Evolutionary conservation across 139 green algal species (phyloP).

Genomic region (Prasinococcaceae sp.): DNA sequence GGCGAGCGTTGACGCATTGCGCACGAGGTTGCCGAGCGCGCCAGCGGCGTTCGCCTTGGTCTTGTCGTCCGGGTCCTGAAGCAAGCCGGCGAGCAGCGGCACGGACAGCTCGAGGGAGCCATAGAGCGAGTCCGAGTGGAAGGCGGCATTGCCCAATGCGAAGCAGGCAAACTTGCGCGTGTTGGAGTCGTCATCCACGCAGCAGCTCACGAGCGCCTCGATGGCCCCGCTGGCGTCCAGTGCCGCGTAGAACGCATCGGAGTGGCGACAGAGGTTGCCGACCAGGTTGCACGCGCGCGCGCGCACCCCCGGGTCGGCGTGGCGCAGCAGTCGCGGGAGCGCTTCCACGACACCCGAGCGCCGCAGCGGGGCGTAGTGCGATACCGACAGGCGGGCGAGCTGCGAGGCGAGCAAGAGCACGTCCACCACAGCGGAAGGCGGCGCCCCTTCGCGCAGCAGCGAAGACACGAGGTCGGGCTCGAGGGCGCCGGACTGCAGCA

Average conservation of each 20-base stretch:
- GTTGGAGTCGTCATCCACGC: conserved; percentile 53
- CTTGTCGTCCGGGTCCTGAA: conserved; percentile 57
- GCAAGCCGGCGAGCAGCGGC: conserved; percentile 51
- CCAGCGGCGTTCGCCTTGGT: conserved; percentile 84
- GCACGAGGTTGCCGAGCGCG: conserved; percentile 85
- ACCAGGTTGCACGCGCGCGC: conserved; percentile 71
- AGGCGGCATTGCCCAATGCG: conserved; percentile 68
- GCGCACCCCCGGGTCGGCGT: conserved; percentile 55
- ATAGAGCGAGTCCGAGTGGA: conserved; percentile 79
- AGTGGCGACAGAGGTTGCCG: conserved; percentile 89
- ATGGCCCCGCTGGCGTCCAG: conserved; percentile 33
- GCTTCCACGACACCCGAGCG: conserved; percentile 30
- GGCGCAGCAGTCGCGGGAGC: conserved; percentile 34
- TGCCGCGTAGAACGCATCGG: conserved; percentile 62
- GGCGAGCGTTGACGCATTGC: conserved; percentile 62
- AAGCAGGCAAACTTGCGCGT: conserved; percentile 97
- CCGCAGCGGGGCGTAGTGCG: conserved; percentile 41
- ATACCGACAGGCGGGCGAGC: conserved; percentile 39
- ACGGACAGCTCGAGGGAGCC: conserved; percentile 49
- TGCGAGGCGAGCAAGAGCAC: conserved; percentile 5
- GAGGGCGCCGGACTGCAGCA: conserved; percentile 9
- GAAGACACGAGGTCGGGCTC: neutral
- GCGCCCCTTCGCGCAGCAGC: neutral
- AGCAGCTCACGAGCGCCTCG: conserved; percentile 63
- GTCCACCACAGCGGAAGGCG: conserved; percentile 4